phyloP scores from a whole-genome alignment of 202 grass and related monocot species.

The Cymbopogon flexuosus region DNA sequence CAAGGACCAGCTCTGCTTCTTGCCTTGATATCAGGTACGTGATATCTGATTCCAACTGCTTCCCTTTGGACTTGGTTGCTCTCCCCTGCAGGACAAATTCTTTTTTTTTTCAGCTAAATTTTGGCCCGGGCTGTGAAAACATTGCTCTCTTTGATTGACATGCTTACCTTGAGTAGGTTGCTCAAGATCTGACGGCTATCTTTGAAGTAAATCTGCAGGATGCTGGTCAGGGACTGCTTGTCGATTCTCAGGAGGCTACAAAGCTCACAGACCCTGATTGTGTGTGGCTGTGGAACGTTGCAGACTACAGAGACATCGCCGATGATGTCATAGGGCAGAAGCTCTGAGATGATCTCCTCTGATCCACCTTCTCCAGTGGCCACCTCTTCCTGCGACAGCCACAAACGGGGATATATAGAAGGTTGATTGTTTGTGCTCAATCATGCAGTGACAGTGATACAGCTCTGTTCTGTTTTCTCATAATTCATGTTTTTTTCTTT shows the following conservation, averaged over 20 bases:
- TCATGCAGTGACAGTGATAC: background rate
- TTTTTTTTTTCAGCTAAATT: background rate
- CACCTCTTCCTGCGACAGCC: conserved; percentile 52
- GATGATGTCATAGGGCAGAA: conserved; percentile 56
- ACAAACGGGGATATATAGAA: background rate
- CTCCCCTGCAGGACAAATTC: conserved; percentile 36
- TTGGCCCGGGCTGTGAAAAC: background rate
- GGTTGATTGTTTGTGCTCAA: background rate
- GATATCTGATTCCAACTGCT: conserved; percentile 64
- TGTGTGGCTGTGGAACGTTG: conserved; percentile 66
- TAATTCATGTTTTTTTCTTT: background rate
- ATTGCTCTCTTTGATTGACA: background rate
- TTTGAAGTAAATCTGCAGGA: conserved; percentile 72
- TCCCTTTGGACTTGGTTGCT: conserved; percentile 45
- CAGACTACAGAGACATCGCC: conserved; percentile 65
- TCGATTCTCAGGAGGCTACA: conserved; percentile 77
- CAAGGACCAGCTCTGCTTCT: conserved; percentile 66
- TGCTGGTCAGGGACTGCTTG: conserved; percentile 65
- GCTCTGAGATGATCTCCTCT: conserved; percentile 58
- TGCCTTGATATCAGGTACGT: conserved; percentile 75
- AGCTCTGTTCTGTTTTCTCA: background rate
- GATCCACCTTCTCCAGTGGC: conserved; percentile 37
- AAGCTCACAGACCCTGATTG: conserved; percentile 68
- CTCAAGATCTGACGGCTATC: conserved; percentile 66
- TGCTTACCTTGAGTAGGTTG: conserved; percentile 68